Evolutionary conservation across 176 grass and related monocot species (phyloP).

Genomic region (Musa beccarii): DNA sequence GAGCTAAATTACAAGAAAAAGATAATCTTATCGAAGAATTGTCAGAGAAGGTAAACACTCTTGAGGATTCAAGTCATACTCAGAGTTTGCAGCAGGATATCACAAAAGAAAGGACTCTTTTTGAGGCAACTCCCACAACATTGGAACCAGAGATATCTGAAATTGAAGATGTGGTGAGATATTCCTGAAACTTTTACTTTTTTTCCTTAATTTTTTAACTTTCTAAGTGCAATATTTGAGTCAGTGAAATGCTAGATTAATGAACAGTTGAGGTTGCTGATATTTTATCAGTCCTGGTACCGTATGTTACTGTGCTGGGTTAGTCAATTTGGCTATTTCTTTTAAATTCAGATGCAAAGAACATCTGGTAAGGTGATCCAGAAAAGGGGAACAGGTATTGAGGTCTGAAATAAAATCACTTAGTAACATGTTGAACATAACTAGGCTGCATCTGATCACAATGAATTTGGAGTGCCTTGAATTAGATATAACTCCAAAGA

Average conservation of each 20-base stretch:
- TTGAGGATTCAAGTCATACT: conserved; percentile 60
- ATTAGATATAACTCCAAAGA: too few relatives aligned
- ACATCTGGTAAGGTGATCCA: too few relatives aligned
- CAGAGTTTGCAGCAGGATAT: conserved; percentile 40
- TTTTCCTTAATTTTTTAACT: conserved; percentile 19
- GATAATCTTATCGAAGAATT: conserved; percentile 66
- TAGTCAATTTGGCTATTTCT: conserved; percentile 6
- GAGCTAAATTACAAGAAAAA: conserved; percentile 59
- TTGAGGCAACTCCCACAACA: conserved; percentile 66
- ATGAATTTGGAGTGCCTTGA: too few relatives aligned
- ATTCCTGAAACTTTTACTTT: background rate
- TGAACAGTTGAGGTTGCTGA: background rate
- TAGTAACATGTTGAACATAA: too few relatives aligned
- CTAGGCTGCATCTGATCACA: too few relatives aligned
- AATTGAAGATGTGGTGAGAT: conserved; percentile 77
- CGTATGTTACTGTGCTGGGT: background rate
- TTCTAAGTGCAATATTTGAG: background rate
- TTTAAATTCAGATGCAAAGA: background rate
- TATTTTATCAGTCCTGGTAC: background rate
- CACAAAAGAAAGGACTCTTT: conserved; percentile 55
- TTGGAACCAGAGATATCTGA: conserved; percentile 62
- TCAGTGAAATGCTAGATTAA: background rate
- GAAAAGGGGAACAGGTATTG: too few relatives aligned
- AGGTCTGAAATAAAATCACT: too few relatives aligned
- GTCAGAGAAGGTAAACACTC: conserved; percentile 56